A percentile compares a stretch with the other conserved stretches of the same genome.
These are phyloP conservation scores for Diaporthe destruens DNA, from an alignment of 2,329 filamentous ascomycete species.

Conservation along the genomic window DNA sequence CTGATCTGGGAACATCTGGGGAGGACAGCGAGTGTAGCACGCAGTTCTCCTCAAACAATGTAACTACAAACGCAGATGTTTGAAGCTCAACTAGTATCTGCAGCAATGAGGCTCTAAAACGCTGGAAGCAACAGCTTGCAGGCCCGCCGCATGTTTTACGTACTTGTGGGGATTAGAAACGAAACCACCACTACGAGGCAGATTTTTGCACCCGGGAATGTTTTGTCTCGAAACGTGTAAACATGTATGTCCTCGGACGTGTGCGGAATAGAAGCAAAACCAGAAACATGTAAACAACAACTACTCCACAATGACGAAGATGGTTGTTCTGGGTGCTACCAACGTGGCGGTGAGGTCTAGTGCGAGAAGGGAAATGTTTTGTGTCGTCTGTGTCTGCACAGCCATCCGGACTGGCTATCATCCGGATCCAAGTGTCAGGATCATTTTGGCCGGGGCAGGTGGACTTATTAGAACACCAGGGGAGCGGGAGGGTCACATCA, in stretches of 20 bases:
- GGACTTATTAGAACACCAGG: slow-evolving; percentile 1
- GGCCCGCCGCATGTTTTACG: background rate
- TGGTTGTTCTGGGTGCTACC: background rate
- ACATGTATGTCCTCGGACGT: too few relatives aligned
- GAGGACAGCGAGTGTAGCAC: background rate
- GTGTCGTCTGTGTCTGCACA: slow-evolving; percentile 9
- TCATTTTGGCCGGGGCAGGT: background rate
- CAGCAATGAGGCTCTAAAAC: background rate
- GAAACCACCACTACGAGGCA: too few relatives aligned
- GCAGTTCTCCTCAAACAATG: background rate
- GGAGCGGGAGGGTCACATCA: slow-evolving; percentile 17
- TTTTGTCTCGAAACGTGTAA: background rate
- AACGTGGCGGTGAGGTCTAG: background rate
- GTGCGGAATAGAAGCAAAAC: too few relatives aligned
- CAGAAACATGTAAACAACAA: too few relatives aligned
- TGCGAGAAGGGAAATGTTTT: background rate
- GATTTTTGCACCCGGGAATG: background rate
- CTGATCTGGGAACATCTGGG: background rate
- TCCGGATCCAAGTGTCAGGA: background rate
- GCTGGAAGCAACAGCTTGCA: background rate
- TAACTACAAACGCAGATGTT: background rate
- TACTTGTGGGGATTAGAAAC: too few relatives aligned
- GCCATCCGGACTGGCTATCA: slow-evolving; percentile 15
- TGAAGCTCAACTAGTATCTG: background rate
- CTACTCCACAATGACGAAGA: background rate